Evolutionary conservation across 441 rosid genomes (phyloP).

Genomic region (Aquilaria agallochum): DNA sequence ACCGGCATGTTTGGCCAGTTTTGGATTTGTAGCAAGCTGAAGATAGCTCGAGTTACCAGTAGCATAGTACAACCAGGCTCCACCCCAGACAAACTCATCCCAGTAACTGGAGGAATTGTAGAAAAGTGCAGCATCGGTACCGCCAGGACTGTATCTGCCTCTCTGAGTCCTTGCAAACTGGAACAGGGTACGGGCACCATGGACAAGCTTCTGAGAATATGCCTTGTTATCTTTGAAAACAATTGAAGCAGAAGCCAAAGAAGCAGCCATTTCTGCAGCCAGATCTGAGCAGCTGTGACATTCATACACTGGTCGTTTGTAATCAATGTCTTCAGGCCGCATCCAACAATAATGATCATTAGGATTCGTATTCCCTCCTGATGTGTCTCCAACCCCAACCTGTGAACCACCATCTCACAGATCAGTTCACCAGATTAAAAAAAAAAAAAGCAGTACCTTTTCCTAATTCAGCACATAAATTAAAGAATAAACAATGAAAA

Average conservation of each 20-base stretch:
- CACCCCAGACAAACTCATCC: constrained; percentile 92
- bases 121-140: constrained; percentile 48
- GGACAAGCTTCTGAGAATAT: constrained; percentile 78
- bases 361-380: constrained; percentile 54
- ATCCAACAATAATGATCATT: constrained; percentile 95
- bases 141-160: constrained; percentile 63
- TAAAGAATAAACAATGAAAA: neutral
- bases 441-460: neutral
- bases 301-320: constrained; percentile 33
- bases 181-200: constrained; percentile 74
- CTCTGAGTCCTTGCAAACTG: constrained; percentile 57
- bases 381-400: constrained; percentile 79
- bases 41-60: constrained; percentile 79
- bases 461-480: neutral
- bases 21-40: constrained; percentile 50
- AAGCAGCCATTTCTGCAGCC: constrained; percentile 96
- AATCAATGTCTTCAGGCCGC: constrained; percentile 97
- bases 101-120: constrained; percentile 70
- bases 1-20: constrained; percentile 60
- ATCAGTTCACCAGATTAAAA: neutral
- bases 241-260: constrained; percentile 90
- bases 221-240: constrained; percentile 81
- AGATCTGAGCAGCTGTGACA: constrained; percentile 71
- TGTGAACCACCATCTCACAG: constrained; percentile 16
- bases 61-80: constrained; percentile 90